phyloP scores from a whole-genome alignment of 345 rosid species.

The Angophora floribunda region DNA sequence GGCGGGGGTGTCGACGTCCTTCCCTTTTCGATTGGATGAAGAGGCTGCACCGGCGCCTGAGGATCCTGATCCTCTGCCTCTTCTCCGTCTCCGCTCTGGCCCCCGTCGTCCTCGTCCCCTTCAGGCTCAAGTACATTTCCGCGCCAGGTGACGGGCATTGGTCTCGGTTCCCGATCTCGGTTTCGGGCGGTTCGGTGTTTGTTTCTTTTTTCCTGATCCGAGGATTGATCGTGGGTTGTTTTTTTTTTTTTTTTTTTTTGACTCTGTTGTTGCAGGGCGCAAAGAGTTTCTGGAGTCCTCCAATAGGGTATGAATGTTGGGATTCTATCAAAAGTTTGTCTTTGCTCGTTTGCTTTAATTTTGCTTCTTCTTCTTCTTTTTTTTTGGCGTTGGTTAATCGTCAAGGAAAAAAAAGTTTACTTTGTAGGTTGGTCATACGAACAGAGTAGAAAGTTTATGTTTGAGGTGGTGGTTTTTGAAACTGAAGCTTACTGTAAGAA shows the following conservation, averaged over 20 bases:
- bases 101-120: conserved; percentile 61
- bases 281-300: conserved; percentile 50
- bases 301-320: conserved; percentile 33
- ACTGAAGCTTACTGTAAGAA: not conserved
- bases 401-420: not conserved
- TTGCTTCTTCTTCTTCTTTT: not conserved
- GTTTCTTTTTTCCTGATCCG: not conserved
- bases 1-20: not conserved
- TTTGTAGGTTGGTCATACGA: not conserved
- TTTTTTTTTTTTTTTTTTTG: not conserved
- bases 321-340: not conserved
- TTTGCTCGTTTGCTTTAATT: not conserved
- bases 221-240: not conserved
- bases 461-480: not conserved
- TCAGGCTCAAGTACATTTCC: conserved; percentile 37
- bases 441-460: not conserved
- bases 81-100: conserved; percentile 64
- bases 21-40: conserved; percentile 36
- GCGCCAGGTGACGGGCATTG: conserved; percentile 28
- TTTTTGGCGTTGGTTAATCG: not conserved
- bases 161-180: not conserved
- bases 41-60: conserved; percentile 63
- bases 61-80: conserved; percentile 71
- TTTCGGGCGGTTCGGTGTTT: not conserved
- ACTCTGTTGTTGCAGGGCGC: conserved; percentile 36